Evolutionary conservation across 2,329 filamentous ascomycete species (phyloP), one percentile per base, ranked within the genome.

Genomic region (Salinomyces thailandicus): DNA sequence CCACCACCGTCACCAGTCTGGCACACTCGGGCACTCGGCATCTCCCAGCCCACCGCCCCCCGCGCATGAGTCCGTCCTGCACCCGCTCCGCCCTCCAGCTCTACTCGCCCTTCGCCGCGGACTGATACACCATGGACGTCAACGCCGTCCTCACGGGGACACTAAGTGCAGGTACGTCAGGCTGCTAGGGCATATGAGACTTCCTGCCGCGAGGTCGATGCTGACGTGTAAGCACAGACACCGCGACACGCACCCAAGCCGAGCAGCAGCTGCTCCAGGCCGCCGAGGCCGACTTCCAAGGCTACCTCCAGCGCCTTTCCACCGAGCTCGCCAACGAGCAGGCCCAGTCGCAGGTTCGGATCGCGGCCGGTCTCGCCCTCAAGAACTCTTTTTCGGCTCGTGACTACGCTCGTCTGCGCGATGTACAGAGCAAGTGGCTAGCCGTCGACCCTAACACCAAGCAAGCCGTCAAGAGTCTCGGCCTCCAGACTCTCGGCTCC

Each of bases 351-450:
- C 76, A 85, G 59, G 91, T 95, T 59, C 82, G 91, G 72, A 82
- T 85, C 52, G 89, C 91, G 51, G 91, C 91, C 54, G 91, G 87
- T 77, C 77, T 98, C 53, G 89, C 91, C 52, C 72, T 98, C 58
- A 98, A 98, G 70, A 98, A 98, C 73, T 83, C 91, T 55, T 96
- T 98, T 69, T 85, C 85, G 58, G 84, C 87, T 57, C 82, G 91
- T 71, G 91, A 98, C 64, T 80, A 80, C 57, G 69, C 77, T 55
- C 81, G 86, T 58, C 79, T 94, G 66, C 81, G 84, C 58, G 83
- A 93, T 61, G 77, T 96, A 40, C 91, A 96, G 68, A 74, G 78
- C 58, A 86, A 93, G 80, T 98, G 91, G 91, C 70, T 91, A 45
- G 76, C 80, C 60, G 81, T 89, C 49, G 81, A 85, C 55, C 71